phyloP scores from a whole-genome alignment of 768 basidiomycete genomes.

The Pleurotus ostreatus region DNA sequence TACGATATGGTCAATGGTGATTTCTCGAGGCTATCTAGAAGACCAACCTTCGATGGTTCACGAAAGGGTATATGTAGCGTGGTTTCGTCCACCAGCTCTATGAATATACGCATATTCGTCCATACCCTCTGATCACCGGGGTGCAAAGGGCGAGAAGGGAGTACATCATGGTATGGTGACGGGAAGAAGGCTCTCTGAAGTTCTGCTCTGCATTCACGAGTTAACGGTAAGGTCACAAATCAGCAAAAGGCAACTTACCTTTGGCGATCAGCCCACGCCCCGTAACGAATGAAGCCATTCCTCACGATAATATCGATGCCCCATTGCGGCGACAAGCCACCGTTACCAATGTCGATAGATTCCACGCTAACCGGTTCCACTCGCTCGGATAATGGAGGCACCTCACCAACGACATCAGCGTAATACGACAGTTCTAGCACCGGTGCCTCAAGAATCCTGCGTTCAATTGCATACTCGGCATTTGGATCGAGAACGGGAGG shows the following conservation, averaged over 20 bases:
- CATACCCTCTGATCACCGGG: slow-evolving; percentile 82
- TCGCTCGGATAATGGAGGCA: slow-evolving; percentile 39
- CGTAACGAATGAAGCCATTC: slow-evolving; percentile 76
- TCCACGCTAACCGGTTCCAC: slow-evolving; percentile 30
- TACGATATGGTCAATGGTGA: neutral
- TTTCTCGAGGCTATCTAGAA: neutral
- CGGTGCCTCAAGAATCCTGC: slow-evolving; percentile 75
- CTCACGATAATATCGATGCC: slow-evolving; percentile 82
- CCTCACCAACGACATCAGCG: slow-evolving; percentile 76
- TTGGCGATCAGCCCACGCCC: slow-evolving; percentile 96
- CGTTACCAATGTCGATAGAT: slow-evolving; percentile 75
- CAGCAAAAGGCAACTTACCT: slow-evolving; percentile 37
- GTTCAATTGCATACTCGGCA: slow-evolving; percentile 84
- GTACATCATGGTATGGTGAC: slow-evolving; percentile 61
- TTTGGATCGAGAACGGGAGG: slow-evolving; percentile 56
- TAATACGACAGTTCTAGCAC: slow-evolving; percentile 83
- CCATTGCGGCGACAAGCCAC: slow-evolving; percentile 89
- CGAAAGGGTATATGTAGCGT: slow-evolving; percentile 85
- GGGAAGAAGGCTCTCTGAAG: slow-evolving; percentile 86
- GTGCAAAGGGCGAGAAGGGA: slow-evolving; percentile 51
- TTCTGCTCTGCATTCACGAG: slow-evolving; percentile 45
- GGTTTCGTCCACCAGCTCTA: slow-evolving; percentile 77
- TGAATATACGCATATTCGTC: slow-evolving; percentile 74
- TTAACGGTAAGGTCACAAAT: neutral
- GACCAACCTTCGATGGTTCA: slow-evolving; percentile 77